phyloP scores from a whole-genome alignment of 805 yeast genomes.

The Pichia occidentalis region DNA sequence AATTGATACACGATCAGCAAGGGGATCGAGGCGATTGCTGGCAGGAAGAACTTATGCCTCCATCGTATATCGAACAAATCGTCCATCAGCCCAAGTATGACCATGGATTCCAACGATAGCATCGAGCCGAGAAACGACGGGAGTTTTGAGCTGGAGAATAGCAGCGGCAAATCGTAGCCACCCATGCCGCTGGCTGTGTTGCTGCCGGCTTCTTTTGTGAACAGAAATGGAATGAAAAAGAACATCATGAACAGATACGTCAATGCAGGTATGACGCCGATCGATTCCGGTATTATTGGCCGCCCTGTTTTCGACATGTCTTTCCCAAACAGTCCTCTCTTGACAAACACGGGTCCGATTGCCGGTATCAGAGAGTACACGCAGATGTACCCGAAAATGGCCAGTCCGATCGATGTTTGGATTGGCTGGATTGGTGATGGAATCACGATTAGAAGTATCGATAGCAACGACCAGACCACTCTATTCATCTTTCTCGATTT shows the following conservation, averaged over 20 bases:
- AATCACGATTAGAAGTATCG: not conserved
- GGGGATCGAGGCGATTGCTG: constrained; percentile 92
- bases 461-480: not conserved
- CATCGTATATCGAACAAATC: constrained; percentile 94
- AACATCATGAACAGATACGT: constrained; percentile 77
- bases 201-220: constrained; percentile 62
- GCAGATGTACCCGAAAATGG: constrained; percentile 56
- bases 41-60: constrained; percentile 95
- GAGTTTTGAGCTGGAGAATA: constrained; percentile 75
- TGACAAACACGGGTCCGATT: constrained; percentile 58
- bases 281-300: constrained; percentile 80
- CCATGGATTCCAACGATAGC: constrained; percentile 74
- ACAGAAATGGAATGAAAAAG: constrained; percentile 80
- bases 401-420: constrained; percentile 58
- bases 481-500: no score
- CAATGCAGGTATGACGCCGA: constrained; percentile 85
- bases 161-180: constrained; percentile 31
- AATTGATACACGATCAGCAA: constrained; percentile 84
- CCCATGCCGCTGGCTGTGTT: no score
- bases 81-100: constrained; percentile 83
- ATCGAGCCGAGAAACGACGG: constrained; percentile 84
- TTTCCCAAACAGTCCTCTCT: constrained; percentile 76
- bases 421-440: constrained; percentile 33
- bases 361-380: constrained; percentile 62
- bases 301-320: constrained; percentile 73